These are phyloP conservation scores for Fusarium sp. DNA, from an alignment of 2,329 filamentous ascomycete species.

Conservation along the genomic window DNA sequence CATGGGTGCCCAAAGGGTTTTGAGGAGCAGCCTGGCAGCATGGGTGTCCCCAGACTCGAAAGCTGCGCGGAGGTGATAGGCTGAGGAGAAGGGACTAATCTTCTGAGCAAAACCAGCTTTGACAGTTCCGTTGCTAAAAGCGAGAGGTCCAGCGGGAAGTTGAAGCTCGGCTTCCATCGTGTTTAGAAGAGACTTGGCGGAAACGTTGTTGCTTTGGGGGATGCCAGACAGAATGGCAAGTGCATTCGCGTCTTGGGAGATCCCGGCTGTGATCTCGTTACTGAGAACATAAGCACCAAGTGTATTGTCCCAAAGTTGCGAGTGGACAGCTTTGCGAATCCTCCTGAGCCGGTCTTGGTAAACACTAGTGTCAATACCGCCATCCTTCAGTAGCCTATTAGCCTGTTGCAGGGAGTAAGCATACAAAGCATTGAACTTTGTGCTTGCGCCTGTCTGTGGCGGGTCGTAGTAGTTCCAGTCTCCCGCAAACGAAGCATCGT, in stretches of 20 bases:
- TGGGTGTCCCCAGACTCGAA: background rate
- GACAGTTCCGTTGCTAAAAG: background rate
- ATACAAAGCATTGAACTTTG: conserved; percentile 10
- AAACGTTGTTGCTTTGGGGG: background rate
- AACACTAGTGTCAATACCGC: background rate
- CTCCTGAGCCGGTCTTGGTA: background rate
- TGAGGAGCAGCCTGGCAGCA: rapidly evolving
- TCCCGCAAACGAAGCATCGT: background rate
- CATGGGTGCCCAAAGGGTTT: background rate
- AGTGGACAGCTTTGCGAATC: background rate
- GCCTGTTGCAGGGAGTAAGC: background rate
- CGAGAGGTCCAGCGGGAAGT: background rate
- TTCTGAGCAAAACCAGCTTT: conserved; percentile 7
- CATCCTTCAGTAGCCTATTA: background rate
- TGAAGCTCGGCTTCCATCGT: background rate
- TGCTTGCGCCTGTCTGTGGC: background rate
- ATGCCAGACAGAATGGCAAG: background rate
- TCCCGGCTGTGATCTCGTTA: background rate
- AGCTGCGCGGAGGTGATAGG: background rate
- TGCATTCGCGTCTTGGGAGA: conserved; percentile 1
- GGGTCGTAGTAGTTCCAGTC: conserved; percentile 21
- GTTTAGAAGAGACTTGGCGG: rapidly evolving
- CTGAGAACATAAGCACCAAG: background rate
- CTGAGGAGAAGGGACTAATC: conserved; percentile 9
- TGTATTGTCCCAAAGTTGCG: background rate